These are phyloP conservation scores for Nothophoma quercina DNA, from an alignment of 2,329 filamentous ascomycete genomes.

Conservation along the genomic window DNA sequence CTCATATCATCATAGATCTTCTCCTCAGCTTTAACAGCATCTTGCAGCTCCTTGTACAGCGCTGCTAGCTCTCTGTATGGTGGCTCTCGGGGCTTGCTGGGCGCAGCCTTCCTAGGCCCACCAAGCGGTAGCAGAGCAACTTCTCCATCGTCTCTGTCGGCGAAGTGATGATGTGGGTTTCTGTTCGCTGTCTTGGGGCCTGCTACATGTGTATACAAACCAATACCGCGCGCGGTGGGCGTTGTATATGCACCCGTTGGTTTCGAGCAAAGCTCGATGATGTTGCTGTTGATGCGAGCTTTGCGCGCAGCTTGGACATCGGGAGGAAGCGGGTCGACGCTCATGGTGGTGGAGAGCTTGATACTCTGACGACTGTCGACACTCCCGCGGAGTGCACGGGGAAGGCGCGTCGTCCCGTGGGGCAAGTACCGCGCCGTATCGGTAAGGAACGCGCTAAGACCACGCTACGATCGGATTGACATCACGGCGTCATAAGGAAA, in stretches of 20 bases:
- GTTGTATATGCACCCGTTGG: neutral
- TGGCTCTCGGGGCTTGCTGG: neutral
- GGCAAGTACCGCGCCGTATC: conserved; percentile 1
- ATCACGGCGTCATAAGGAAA: conserved; percentile 33
- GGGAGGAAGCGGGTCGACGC: conserved; percentile 9
- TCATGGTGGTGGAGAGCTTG: neutral
- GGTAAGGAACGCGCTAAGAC: conserved; percentile 9
- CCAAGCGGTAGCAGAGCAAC: conserved; percentile 22
- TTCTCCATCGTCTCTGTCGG: neutral
- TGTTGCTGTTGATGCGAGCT: conserved; percentile 30
- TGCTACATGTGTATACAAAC: conserved; percentile 37
- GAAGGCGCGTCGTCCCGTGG: conserved; percentile 4
- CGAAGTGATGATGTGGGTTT: neutral
- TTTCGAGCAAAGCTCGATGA: conserved; percentile 24
- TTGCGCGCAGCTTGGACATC: conserved; percentile 21
- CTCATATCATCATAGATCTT: conserved; percentile 6
- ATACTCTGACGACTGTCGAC: neutral
- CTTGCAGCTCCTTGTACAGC: conserved; percentile 14
- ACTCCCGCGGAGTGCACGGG: neutral
- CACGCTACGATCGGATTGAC: conserved; percentile 5
- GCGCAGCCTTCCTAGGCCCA: conserved; percentile 2
- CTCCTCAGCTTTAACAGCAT: conserved; percentile 13
- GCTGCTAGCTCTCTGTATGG: neutral
- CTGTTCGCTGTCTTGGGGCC: conserved; percentile 4
- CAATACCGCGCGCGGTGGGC: conserved; percentile 30